Base-by-base conservation (phyloP, 352 stramenopile genomes). In the Discostella stelligera region DNA sequence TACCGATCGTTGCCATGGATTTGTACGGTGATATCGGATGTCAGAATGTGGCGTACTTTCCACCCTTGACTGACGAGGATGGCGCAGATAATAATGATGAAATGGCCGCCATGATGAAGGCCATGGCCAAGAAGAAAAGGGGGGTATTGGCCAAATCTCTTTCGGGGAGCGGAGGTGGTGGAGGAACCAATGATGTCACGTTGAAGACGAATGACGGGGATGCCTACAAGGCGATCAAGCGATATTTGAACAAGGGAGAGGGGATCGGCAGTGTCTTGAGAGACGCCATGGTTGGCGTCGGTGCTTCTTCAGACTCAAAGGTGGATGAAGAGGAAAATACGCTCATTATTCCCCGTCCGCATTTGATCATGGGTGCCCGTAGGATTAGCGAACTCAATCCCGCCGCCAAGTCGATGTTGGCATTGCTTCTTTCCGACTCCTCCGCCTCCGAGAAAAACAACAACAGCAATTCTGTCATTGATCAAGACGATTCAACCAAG, bases 1-100 rank as follows among this genome's bases (percentile, higher is more conserved):
- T 90, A 39, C 86, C 88, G 1, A 68, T 93, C 20, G 82, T 89
- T 2, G 82, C 77, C 5, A 63, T 92, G 37, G 88, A 93, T 83
- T 71, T 93, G 46, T 89, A 89, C 70, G 83, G 71, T 0, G 76
- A 66, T 63, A 32, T 8, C 2, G 37, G 37, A 10, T 44, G 79
- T 52, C 56, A 64, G 5, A 37, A 79, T 20, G 79, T 91, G 18
- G 77, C 82, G 0, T 85, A 80, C 49, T 91, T 91, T 73, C 88
- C 88, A 39, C 79, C 88, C 23, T 60, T 74, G 2, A 32, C 72
- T 13, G 66, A 62, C 0, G 21, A 53, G 49, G 32, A 69, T 18
- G 60, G 32, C 4, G 30, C 10, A 14, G 46, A 56, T 11, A 44
- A 44, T 44, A 14, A 14, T 14, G 68, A 77, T 53, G 60, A 69